These are phyloP conservation scores for Sporothrix brunneoviolacea DNA, from an alignment of 2,329 filamentous ascomycete species.

Conservation along the genomic window DNA sequence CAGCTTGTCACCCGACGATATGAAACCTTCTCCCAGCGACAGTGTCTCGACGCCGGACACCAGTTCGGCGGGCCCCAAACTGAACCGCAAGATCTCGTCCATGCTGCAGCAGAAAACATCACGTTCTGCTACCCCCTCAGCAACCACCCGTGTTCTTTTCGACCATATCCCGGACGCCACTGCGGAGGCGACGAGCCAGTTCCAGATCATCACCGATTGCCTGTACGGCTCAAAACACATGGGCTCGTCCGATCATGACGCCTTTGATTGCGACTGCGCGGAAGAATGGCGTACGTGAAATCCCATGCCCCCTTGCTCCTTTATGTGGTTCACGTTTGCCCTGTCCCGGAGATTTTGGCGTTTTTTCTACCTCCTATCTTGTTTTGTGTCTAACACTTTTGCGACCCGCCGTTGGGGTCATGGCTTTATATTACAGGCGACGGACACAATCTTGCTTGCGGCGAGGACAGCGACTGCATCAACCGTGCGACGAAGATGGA, in stretches of 20 bases:
- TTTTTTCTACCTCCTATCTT: slow-evolving; percentile 10
- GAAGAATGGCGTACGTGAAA: slow-evolving; percentile 86
- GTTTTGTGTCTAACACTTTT: too few relatives aligned
- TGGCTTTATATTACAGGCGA: slow-evolving; percentile 47
- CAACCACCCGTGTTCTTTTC: slow-evolving; percentile 46
- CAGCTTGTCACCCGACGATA: slow-evolving; percentile 34
- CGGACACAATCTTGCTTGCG: slow-evolving; percentile 75
- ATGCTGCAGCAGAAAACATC: slow-evolving; percentile 56
- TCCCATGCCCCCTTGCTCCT: background rate
- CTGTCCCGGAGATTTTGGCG: slow-evolving; percentile 13
- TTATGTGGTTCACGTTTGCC: slow-evolving; percentile 17
- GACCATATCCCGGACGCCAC: slow-evolving; percentile 72
- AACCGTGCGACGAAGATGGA: slow-evolving; percentile 98
- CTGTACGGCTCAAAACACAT: slow-evolving; percentile 88
- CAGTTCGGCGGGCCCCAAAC: slow-evolving; percentile 54
- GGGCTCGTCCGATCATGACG: slow-evolving; percentile 82
- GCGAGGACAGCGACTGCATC: slow-evolving; percentile 96
- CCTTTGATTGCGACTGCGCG: slow-evolving; percentile 88
- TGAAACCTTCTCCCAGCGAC: slow-evolving; percentile 39
- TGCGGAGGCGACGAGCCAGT: slow-evolving; percentile 64
- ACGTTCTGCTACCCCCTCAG: slow-evolving; percentile 48
- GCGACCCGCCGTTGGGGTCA: too few relatives aligned
- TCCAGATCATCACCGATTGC: slow-evolving; percentile 77
- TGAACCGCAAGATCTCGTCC: slow-evolving; percentile 61
- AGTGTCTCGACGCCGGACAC: slow-evolving; percentile 43